phyloP scores from a whole-genome alignment of 371 early-diverging fungal species.

The Mucor saturninus region DNA sequence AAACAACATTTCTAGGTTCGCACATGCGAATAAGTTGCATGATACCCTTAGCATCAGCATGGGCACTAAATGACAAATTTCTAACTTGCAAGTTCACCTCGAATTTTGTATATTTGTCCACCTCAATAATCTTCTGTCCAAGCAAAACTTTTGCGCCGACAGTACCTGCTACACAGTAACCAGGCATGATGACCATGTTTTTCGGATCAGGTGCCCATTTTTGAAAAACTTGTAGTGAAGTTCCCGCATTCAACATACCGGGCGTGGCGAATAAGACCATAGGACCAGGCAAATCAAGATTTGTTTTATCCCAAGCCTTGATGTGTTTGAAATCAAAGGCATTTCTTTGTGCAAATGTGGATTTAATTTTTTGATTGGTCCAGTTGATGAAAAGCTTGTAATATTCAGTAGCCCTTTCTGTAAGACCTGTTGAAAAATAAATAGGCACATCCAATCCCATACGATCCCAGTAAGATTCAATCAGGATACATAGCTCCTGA shows the following conservation, averaged over 20 bases:
- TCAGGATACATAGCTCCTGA: slow-evolving; percentile 94
- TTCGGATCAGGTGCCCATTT: slow-evolving; percentile 89
- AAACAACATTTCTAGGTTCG: slow-evolving; percentile 91
- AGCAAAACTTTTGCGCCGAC: slow-evolving; percentile 95
- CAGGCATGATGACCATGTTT: slow-evolving; percentile 94
- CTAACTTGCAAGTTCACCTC: slow-evolving; percentile 92
- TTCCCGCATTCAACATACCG: slow-evolving; percentile 90
- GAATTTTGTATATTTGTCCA: slow-evolving; percentile 77
- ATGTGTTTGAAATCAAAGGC: slow-evolving; percentile 96
- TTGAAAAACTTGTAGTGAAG: slow-evolving; percentile 85
- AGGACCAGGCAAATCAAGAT: slow-evolving; percentile 76
- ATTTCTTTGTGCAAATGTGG: slow-evolving; percentile 84
- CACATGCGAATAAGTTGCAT: slow-evolving; percentile 95
- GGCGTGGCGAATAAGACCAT: slow-evolving; percentile 97
- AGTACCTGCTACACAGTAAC: slow-evolving; percentile 95
- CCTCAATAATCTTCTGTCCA: slow-evolving; percentile 83
- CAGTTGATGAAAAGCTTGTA: slow-evolving; percentile 95
- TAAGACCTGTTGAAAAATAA: slow-evolving; percentile 93
- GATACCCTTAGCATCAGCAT: slow-evolving; percentile 99
- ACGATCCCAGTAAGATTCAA: slow-evolving; percentile 96
- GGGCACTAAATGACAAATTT: slow-evolving; percentile 98
- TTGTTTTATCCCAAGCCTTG: slow-evolving; percentile 77
- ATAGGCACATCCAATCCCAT: slow-evolving; percentile 88
- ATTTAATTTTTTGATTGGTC: slow-evolving; percentile 94
- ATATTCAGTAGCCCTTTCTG: slow-evolving; percentile 92